These are phyloP conservation scores for Solanum chilense DNA, from an alignment of 257 asterid genomes.

Conservation along the genomic window DNA sequence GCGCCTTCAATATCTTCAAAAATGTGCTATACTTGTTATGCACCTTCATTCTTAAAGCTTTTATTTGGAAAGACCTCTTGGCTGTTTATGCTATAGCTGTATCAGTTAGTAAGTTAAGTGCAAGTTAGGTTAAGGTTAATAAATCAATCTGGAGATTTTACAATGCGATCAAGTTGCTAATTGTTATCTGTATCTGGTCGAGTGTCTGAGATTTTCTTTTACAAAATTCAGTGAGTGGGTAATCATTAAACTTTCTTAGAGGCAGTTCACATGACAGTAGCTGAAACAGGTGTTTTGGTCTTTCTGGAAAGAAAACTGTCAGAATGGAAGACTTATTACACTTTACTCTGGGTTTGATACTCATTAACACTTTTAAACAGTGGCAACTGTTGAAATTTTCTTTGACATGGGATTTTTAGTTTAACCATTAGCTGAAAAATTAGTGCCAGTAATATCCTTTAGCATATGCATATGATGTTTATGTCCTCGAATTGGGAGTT, in stretches of 20 bases:
- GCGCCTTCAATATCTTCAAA: neutral
- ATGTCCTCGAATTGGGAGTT: neutral
- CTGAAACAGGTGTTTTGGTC: neutral
- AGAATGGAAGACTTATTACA: neutral
- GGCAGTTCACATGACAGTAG: neutral
- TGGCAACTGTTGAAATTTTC: neutral
- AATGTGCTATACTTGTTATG: neutral
- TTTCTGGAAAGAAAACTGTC: neutral
- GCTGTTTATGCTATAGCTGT: neutral
- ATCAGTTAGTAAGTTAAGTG: neutral
- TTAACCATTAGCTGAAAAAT: neutral
- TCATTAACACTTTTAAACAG: neutral
- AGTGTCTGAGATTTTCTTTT: neutral
- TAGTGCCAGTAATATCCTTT: neutral
- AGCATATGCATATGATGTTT: neutral
- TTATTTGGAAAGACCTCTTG: neutral
- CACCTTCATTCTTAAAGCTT: neutral
- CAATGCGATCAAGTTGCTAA: neutral
- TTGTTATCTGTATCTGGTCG: neutral
- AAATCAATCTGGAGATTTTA: neutral
- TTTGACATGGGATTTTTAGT: neutral
- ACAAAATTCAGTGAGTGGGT: neutral
- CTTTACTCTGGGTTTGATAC: neutral
- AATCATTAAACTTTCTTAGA: neutral
- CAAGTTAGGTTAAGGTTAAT: neutral